Evolutionary conservation across 2,329 filamentous ascomycete species (phyloP), one percentile per base, ranked within the genome.

Genomic region (Phyllosticta citriasiana): DNA sequence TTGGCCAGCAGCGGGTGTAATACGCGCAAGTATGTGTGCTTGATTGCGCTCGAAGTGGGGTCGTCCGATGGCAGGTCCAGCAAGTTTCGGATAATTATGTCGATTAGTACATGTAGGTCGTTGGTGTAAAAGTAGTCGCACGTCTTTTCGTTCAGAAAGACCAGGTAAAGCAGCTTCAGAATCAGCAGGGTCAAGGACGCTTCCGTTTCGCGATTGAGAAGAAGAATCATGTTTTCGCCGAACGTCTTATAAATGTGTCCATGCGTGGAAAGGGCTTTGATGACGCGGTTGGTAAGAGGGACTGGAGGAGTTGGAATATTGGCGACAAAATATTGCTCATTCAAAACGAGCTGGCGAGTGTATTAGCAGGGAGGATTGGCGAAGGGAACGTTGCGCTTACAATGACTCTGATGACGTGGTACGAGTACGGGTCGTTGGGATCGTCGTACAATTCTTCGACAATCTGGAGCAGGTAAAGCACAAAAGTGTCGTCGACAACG

Each of bases 61-160:
- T 79, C 85, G 71, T 96, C 93, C 68, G 93, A 88, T 0, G 95
- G 94, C 8, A 99, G 80, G 72, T 99, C 94, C 68, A 97, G 85
- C n/a, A 99, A 80, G 69, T 99, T 99, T 53, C 94, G 89, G 63
- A 99, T 90, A 62, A 99, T 91, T 65, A 99, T 94, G 70, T 99
- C 94, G 55, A 97, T 82, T 16, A 99, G 83, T 4, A 99, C 94
- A 62, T 91, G 89, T 30, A 99, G 80, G 70, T 99, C 94, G 71
- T 99, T 99, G 27, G 91, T 97, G 74, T 97, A 99, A 71, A 99
- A 99, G 75, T 97, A 99, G 76, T 99, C 94, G 73, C 94, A 91
- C 0, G 94, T 99, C 16, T 88, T 84, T 61, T 85, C 85, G 9
- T 91, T 97, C 4, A 92, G 96, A 75, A 99, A 99, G 9, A 99